Evolutionary conservation across 805 yeast genomes (phyloP), one percentile per base, ranked within the genome.

Genomic region (Nakazawaea laoshanensis): DNA sequence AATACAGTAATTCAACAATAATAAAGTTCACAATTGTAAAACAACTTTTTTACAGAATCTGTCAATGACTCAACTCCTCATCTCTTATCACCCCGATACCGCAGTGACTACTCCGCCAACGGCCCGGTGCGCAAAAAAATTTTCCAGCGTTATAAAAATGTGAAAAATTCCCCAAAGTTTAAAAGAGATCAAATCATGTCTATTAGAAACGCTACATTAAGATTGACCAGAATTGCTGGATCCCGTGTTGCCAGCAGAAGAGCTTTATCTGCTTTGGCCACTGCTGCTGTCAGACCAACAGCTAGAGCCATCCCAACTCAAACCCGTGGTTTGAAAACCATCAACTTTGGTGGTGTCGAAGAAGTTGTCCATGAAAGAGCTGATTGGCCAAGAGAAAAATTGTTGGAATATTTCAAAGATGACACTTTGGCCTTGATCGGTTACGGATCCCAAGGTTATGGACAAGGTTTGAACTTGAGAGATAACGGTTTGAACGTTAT

Each of bases 381-480:
- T 53, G 98, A 92, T 83, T 92, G 98, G 98, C 98, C 98, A 67
- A 75, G 81, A 63, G 97, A 89, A 70, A 89, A 84, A 74, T 74
- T 92, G 56, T 74, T 80, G 45, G 88, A 86, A 56, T 92, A 88
- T 77, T 92, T 92, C 87, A 89, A 92, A 77, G 71, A 88, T 66
- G 97, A 92, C 64, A 92, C 98, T 42, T 71, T 92, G 58, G 97
- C 98, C 49, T 69, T 92, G 57, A 88, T 92, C 51, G 98, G 98
- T 67, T 92, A 92, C 79, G 98, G 98, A 61, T 89, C 98, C 48
- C 98, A 92, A 73, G 98, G 98, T 75, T 89, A 92, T 76, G 98
- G 98, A 62, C 98, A 92, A 74, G 97, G 96, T 68, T 78, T 92
- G 53, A 92, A 92, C 87, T 71, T 94, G 72, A 85, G 98, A 72